These are phyloP conservation scores for Alternaria conjuncta DNA, from an alignment of 2,329 filamentous ascomycete genomes.

Conservation along the genomic window DNA sequence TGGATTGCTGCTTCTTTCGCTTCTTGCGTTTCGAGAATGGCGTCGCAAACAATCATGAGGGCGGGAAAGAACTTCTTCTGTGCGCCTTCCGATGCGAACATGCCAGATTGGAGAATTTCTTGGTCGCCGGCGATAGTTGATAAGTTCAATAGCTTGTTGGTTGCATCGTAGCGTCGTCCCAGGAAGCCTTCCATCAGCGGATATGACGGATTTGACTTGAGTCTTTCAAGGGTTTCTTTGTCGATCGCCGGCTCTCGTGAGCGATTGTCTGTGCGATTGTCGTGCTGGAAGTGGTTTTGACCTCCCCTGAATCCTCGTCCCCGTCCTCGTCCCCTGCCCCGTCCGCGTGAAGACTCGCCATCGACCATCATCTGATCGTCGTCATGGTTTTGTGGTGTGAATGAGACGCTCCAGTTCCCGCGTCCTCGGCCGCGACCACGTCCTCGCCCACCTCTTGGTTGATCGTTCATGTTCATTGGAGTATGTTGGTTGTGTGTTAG, in stretches of 20 bases:
- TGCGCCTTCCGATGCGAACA: constrained; percentile 73
- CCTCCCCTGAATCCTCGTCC: constrained; percentile 21
- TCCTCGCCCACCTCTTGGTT: constrained; percentile 22
- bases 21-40: constrained; percentile 73
- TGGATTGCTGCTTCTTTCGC: constrained; percentile 79
- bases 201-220: constrained; percentile 50
- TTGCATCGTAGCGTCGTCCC: constrained; percentile 72
- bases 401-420: constrained; percentile 11
- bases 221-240: constrained; percentile 26
- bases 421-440: constrained; percentile 25
- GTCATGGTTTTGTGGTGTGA: constrained; percentile 9
- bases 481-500: constrained; percentile 5
- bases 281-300: constrained; percentile 17
- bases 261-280: constrained; percentile 63
- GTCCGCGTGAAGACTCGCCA: constrained; percentile 14
- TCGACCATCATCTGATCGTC: constrained; percentile 22
- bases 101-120: constrained; percentile 73
- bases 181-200: constrained; percentile 74
- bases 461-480: constrained; percentile 8
- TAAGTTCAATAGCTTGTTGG: constrained; percentile 79
- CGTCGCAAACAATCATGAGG: constrained; percentile 84
- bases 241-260: constrained; percentile 73
- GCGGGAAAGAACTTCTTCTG: constrained; percentile 90
- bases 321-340: constrained; percentile 27
- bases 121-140: constrained; percentile 77